Conservation (phyloP, 108 stramenopile genomes). For the Schizochytrium sp. region DNA sequence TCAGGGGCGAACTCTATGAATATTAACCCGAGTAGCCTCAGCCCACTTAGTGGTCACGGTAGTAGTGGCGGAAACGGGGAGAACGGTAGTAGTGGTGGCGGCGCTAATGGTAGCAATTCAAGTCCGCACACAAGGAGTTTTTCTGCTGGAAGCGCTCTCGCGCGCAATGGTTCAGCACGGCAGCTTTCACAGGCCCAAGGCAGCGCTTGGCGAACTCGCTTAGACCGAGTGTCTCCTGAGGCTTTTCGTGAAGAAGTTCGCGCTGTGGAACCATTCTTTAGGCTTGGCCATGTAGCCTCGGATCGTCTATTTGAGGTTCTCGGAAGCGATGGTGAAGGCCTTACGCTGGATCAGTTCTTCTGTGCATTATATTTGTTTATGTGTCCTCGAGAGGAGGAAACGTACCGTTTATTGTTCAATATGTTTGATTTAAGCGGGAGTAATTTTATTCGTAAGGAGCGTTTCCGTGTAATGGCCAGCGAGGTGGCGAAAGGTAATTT, state of each 20-base stretch:
- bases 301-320: constrained; percentile 16
- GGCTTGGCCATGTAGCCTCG: background rate
- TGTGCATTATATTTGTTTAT: constrained; percentile 44
- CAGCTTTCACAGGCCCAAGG: background rate
- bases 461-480: constrained; percentile 25
- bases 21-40: no score
- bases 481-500: background rate
- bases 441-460: constrained; percentile 37
- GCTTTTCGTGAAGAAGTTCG: background rate
- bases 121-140: background rate
- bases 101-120: background rate
- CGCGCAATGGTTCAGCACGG: background rate
- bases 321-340: constrained; percentile 19
- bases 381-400: constrained; percentile 31
- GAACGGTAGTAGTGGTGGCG: no score
- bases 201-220: background rate
- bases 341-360: constrained; percentile 26
- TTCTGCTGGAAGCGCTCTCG: background rate
- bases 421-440: constrained; percentile 27
- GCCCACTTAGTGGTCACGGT: no score
- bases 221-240: constrained; percentile 7
- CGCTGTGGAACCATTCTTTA: background rate
- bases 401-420: constrained; percentile 5
- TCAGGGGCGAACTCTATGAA: no score
- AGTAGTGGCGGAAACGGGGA: no score